Conservation (phyloP, 2,329 filamentous ascomycete genomes). For the Seiridium unicorne region DNA sequence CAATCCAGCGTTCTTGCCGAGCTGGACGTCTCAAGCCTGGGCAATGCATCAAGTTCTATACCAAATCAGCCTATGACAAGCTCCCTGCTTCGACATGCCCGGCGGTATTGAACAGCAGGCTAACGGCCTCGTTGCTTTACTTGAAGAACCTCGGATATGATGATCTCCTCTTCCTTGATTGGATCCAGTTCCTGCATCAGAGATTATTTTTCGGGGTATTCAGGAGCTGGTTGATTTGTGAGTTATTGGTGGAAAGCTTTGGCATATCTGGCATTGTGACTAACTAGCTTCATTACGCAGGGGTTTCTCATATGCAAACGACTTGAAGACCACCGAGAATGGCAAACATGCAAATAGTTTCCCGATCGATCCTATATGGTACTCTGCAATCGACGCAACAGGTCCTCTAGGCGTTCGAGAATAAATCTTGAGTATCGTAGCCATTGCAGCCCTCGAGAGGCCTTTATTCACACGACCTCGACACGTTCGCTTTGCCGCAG, state of each 20-base stretch:
- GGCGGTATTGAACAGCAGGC: not conserved
- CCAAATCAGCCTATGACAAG: not conserved
- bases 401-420: too few relatives aligned
- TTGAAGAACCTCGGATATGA: not conserved
- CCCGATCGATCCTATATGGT: not conserved
- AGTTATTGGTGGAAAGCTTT: not conserved
- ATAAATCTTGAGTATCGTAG: too few relatives aligned
- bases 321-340: not conserved
- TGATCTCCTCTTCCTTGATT: not conserved
- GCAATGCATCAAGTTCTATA: conserved; percentile 47
- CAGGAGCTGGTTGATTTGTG: not conserved
- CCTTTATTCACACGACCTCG: too few relatives aligned
- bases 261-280: not conserved
- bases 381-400: not conserved
- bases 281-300: not conserved
- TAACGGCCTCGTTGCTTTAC: not conserved
- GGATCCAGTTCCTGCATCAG: not conserved
- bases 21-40: conserved; percentile 47
- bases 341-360: not conserved
- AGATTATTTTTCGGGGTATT: not conserved
- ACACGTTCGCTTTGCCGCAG: too few relatives aligned
- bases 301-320: not conserved
- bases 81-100: not conserved
- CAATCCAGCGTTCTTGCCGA: conserved; percentile 45
- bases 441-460: too few relatives aligned